Conservation (phyloP, 1,139 yeast species). For the Pichia sp. region DNA sequence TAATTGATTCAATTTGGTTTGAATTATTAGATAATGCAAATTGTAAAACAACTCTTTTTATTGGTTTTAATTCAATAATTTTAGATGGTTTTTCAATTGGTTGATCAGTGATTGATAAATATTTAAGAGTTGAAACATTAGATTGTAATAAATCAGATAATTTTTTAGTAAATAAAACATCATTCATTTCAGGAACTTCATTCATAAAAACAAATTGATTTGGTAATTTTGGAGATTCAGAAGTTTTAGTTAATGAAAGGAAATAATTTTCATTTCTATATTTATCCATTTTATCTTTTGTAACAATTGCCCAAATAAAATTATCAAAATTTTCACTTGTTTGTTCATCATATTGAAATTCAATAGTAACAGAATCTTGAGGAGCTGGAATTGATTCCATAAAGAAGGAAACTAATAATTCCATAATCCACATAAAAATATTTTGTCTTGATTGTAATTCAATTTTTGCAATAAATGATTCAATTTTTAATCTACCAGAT, state of each 20-base stretch:
- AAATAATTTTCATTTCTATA: slow-evolving; percentile 72
- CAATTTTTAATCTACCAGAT: slow-evolving; percentile 78
- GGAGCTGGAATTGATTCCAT: slow-evolving; percentile 44
- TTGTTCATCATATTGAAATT: slow-evolving; percentile 53
- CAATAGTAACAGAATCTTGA: slow-evolving; percentile 55
- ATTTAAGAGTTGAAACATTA: slow-evolving; percentile 52
- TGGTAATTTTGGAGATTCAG: slow-evolving; percentile 64
- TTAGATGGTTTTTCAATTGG: slow-evolving; percentile 59
- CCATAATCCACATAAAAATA: slow-evolving; percentile 55
- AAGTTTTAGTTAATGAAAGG: slow-evolving; percentile 76
- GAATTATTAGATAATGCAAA: slow-evolving; percentile 42
- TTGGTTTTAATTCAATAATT: slow-evolving; percentile 46
- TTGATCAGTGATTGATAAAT: slow-evolving; percentile 77
- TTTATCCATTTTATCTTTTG: slow-evolving; percentile 76
- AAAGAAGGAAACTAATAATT: slow-evolving; percentile 51
- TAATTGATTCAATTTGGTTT: slow-evolving; percentile 42
- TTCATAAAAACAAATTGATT: slow-evolving; percentile 78
- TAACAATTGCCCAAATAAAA: slow-evolving; percentile 77
- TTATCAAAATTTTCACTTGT: slow-evolving; percentile 47
- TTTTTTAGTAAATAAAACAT: slow-evolving; percentile 48
- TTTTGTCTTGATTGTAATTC: slow-evolving; percentile 78
- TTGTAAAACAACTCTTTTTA: slow-evolving; percentile 49
- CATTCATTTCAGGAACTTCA: slow-evolving; percentile 78
- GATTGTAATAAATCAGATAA: slow-evolving; percentile 43
- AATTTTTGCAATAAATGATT: slow-evolving; percentile 54